These are phyloP conservation scores for Physcomitrellopsis africana DNA, from an alignment of 225 moss, liverwort and hornwort species.

Conservation along the genomic window DNA sequence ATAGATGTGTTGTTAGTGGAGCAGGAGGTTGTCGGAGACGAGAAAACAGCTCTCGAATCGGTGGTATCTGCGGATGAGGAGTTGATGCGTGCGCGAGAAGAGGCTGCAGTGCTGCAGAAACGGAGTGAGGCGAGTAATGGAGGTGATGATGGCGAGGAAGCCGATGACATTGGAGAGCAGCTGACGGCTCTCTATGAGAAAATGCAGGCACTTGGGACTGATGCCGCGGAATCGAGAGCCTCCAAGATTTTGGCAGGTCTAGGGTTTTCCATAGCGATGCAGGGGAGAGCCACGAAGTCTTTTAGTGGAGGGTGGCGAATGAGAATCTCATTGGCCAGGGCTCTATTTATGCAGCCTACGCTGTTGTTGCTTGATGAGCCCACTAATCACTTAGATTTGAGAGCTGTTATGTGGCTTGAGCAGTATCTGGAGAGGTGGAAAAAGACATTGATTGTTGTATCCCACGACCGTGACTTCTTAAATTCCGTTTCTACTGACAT, in stretches of 20 bases:
- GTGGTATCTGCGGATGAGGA: constrained; percentile 91
- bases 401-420: constrained; percentile 98
- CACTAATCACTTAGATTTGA: constrained; percentile 93
- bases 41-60: constrained; percentile 72
- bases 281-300: constrained; percentile 80
- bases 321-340: constrained; percentile 93
- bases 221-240: constrained; percentile 83
- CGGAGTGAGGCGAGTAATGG: constrained; percentile 38
- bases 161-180: constrained; percentile 58
- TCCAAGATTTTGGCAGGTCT: constrained; percentile 93
- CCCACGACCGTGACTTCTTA: constrained; percentile 93
- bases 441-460: constrained; percentile 94
- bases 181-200: constrained; percentile 82
- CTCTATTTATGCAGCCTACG: constrained; percentile 93
- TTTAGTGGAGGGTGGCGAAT: constrained; percentile 99
- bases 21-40: constrained; percentile 94
- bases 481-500: constrained; percentile 92
- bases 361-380: constrained; percentile 91
- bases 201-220: constrained; percentile 79
- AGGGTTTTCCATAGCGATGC: constrained; percentile 90
- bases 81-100: constrained; percentile 66
- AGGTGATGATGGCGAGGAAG: constrained; percentile 43
- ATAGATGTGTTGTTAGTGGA: constrained; percentile 94
- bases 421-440: constrained; percentile 98
- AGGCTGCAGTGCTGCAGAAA: constrained; percentile 70